Evolutionary conservation across 805 yeast genomes (phyloP).

Genomic region (Metschnikowia picachoensis): DNA sequence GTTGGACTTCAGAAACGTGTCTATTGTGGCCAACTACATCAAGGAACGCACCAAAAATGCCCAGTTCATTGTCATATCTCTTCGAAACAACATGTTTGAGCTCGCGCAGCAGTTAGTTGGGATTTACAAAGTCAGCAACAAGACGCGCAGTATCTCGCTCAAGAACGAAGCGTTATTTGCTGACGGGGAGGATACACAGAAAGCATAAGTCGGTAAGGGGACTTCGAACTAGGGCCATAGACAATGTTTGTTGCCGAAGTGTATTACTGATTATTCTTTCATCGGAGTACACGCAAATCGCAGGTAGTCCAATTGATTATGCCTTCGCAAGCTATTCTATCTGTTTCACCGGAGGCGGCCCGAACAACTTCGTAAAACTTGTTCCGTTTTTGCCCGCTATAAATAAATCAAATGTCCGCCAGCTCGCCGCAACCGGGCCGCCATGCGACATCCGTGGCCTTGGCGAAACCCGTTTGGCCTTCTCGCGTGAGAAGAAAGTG

Average conservation of each 20-base stretch:
- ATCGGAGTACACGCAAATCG: too few relatives aligned
- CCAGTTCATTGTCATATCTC: slow-evolving; percentile 91
- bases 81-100: slow-evolving; percentile 97
- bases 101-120: slow-evolving; percentile 93
- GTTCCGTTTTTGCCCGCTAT: too few relatives aligned
- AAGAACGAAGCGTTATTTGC: slow-evolving; percentile 54
- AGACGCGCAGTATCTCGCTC: slow-evolving; percentile 80
- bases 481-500: slow-evolving; percentile 62
- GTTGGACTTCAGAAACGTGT: slow-evolving; percentile 91
- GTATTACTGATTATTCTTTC: too few relatives aligned
- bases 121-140: slow-evolving; percentile 86
- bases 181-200: neutral
- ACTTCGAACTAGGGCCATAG: neutral
- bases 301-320: too few relatives aligned
- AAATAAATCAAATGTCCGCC: slow-evolving; percentile 9
- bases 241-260: too few relatives aligned
- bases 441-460: slow-evolving; percentile 36
- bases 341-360: too few relatives aligned
- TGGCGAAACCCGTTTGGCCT: slow-evolving; percentile 69
- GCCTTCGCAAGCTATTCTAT: too few relatives aligned
- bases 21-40: slow-evolving; percentile 95
- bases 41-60: slow-evolving; percentile 95
- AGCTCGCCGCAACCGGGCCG: slow-evolving; percentile 12
- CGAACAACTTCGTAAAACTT: too few relatives aligned
- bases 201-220: too few relatives aligned